Percentiles rank a stretch among this genome's conserved stretches.
Conservation (phyloP, 2,329 filamentous ascomycete genomes). For the Peltaster fructicola region DNA sequence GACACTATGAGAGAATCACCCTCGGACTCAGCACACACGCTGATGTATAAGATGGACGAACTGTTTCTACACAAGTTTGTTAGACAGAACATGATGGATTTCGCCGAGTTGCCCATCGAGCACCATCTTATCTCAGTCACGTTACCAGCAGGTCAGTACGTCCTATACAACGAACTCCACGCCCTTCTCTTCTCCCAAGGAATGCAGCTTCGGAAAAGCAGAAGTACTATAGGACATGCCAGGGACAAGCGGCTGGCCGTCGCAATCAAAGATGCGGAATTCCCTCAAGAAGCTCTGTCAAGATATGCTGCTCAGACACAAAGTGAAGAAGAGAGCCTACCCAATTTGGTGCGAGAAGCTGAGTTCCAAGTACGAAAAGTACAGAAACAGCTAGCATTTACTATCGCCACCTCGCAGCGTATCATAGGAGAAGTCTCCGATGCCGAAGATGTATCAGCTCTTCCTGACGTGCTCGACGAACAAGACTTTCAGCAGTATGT, state of each 20-base stretch:
- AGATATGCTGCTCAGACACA: conserved; percentile 21
- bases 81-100: conserved; percentile 23
- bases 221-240: conserved; percentile 16
- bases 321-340: conserved; percentile 2
- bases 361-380: too few species aligned
- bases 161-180: conserved; percentile 37
- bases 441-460: too few species aligned
- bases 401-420: too few species aligned
- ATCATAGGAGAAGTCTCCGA: too few species aligned
- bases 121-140: conserved; percentile 28
- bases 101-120: conserved; percentile 24
- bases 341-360: too few species aligned
- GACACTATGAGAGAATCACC: conserved; percentile 31
- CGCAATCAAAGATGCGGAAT: conserved; percentile 27
- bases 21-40: conserved; percentile 34
- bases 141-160: conserved; percentile 31
- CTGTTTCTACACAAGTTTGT: conserved; percentile 37
- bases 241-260: conserved; percentile 27
- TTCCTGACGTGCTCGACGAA: too few species aligned
- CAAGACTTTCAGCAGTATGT: too few species aligned
- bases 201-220: conserved; percentile 27
- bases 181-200: conserved; percentile 34
- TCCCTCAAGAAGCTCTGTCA: conserved; percentile 36
- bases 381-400: too few species aligned
- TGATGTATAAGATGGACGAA: conserved; percentile 35